Evolutionary conservation across 352 stramenopile genomes (phyloP).

Genomic region (Aphanomyces cochlioides): DNA sequence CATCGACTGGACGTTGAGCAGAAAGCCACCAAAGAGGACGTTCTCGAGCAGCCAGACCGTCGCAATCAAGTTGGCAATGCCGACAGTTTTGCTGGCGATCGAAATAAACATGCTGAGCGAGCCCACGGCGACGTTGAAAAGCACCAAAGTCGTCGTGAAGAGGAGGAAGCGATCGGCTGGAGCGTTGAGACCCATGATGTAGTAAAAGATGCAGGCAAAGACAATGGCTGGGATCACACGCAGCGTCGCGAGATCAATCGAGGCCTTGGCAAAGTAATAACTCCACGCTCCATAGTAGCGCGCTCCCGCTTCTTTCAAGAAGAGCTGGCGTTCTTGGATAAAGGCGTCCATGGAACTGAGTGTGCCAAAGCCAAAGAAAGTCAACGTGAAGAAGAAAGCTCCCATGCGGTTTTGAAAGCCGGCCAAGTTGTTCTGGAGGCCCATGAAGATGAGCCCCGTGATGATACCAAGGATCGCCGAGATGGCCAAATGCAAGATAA

Average conservation of each 20-base stretch:
- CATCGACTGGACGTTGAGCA: conserved; percentile 83
- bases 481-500: conserved; percentile 59
- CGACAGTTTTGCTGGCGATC: conserved; percentile 57
- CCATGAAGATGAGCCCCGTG: conserved; percentile 71
- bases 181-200: conserved; percentile 77
- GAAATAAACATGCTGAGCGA: conserved; percentile 72
- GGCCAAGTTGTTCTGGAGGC: conserved; percentile 75
- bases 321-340: conserved; percentile 67
- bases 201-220: conserved; percentile 86
- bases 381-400: conserved; percentile 83
- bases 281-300: conserved; percentile 76
- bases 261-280: conserved; percentile 76
- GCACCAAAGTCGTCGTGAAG: conserved; percentile 65
- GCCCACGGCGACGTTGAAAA: conserved; percentile 77
- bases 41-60: conserved; percentile 77
- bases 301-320: conserved; percentile 67
- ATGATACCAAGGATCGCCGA: conserved; percentile 59
- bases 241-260: conserved; percentile 67
- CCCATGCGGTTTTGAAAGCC: conserved; percentile 82
- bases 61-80: conserved; percentile 63
- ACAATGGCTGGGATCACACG: conserved; percentile 65
- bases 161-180: conserved; percentile 53
- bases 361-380: conserved; percentile 79
- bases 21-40: conserved; percentile 83
- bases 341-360: conserved; percentile 85